Conservation (phyloP, 305 asterid genomes). For the Solanum chacoense region DNA sequence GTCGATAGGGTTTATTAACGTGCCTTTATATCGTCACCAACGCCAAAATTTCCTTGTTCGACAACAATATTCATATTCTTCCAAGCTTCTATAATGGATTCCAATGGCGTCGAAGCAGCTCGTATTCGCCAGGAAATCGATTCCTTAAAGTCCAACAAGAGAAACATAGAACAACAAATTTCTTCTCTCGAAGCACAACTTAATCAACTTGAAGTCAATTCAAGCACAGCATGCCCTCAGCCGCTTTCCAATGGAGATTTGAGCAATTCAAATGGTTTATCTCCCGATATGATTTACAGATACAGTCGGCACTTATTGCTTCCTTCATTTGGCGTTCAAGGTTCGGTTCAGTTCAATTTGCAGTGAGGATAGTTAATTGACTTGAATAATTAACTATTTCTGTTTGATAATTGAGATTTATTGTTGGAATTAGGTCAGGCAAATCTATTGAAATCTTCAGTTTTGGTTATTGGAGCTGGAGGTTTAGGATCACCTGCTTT, state of each 20-base stretch:
- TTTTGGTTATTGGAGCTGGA: slow-evolving; percentile 94
- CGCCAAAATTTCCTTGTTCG: not conserved
- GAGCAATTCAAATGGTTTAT: slow-evolving; percentile 25
- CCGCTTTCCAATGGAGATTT: slow-evolving; percentile 3
- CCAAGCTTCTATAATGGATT: slow-evolving; percentile 20
- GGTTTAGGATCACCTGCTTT: slow-evolving; percentile 93
- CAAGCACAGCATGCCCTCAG: slow-evolving; percentile 9
- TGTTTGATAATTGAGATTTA: not conserved
- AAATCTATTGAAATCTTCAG: slow-evolving; percentile 67
- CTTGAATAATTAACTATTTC: not conserved
- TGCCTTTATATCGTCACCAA: not conserved
- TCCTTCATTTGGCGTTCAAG: slow-evolving; percentile 70
- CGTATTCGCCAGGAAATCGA: slow-evolving; percentile 52
- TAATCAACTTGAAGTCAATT: slow-evolving; percentile 10
- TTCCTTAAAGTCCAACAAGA: slow-evolving; percentile 31
- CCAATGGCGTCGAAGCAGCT: slow-evolving; percentile 22
- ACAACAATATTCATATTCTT: not conserved
- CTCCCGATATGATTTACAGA: slow-evolving; percentile 70
- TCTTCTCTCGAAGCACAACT: slow-evolving; percentile 56
- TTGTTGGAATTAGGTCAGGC: slow-evolving; percentile 36
- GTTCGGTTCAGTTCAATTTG: slow-evolving; percentile 2
- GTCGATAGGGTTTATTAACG: not conserved
- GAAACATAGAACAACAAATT: slow-evolving; percentile 41
- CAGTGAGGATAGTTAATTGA: not conserved
- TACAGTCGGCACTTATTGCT: slow-evolving; percentile 92